Evolutionary conservation across 805 yeast species (phyloP).

Genomic region (Saccharomyces paradoxus): DNA sequence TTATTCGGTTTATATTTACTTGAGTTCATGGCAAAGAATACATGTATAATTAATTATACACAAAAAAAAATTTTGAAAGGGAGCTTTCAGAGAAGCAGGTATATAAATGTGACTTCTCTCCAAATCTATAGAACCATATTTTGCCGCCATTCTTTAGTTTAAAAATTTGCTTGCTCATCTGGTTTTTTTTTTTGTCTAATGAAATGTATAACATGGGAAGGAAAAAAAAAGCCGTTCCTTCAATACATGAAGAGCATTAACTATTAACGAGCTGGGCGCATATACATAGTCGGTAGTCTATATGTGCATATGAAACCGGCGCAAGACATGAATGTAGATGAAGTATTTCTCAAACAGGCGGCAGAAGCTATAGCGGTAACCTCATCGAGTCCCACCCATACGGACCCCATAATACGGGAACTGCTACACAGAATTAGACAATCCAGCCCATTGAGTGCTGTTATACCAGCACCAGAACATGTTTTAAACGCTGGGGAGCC

Average conservation of each 20-base stretch:
- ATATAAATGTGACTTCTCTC: not conserved
- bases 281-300: not conserved
- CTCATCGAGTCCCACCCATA: slow-evolving; percentile 19
- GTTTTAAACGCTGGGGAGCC: not conserved
- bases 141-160: not conserved
- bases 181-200: not conserved
- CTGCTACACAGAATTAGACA: slow-evolving; percentile 6
- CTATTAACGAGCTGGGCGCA: not conserved
- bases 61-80: too few species aligned
- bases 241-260: not conserved
- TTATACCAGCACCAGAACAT: slow-evolving; percentile 1
- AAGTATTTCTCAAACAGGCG: slow-evolving; percentile 24
- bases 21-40: not conserved
- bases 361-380: slow-evolving; percentile 29
- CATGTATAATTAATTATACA: not conserved
- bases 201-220: not conserved
- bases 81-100: not conserved
- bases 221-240: not conserved
- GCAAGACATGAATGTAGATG: slow-evolving; percentile 22
- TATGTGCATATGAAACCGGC: not conserved
- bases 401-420: slow-evolving; percentile 27
- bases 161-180: not conserved
- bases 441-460: not conserved
- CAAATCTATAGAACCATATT: not conserved
- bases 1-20: not conserved